Base-by-base conservation (phyloP, 1,139 yeast species). In the Kurtzmaniella quercitrusa region DNA sequence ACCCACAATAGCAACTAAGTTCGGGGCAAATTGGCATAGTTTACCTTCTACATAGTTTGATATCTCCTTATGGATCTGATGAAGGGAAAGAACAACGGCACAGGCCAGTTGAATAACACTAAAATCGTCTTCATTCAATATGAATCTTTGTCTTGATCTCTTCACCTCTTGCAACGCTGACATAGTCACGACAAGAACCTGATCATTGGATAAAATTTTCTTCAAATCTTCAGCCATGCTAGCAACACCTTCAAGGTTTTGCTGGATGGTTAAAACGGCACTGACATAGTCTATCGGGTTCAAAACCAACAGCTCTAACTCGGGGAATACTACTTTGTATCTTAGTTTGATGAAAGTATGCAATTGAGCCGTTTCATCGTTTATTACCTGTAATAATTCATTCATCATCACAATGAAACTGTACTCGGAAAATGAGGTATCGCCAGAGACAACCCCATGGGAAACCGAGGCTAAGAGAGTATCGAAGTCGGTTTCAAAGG, bases 21-120 rank as follows among this genome's bases (percentile, higher is more conserved):
- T 94, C 1, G 98, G 98, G 0, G 96, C 95, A 56, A 85, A 72
- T 14, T 60, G 58, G 4, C 75, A 64, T 31, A 88, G 70, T 51
- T 81, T 74, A 1, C 70, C 59, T 0, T 91, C 72, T 15, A 89
- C 81, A 52, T 77, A 85, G 1, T 58, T 49, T 0, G 82, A 72
- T 12, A 89, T 70, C 29, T 63, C 59, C 1, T 50, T 51, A 46
- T 77, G 68, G 0, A 80, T 65, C 0, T 60, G 63, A 41, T 74
- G 68, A 14, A 88, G 65, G 12, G 68, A 66, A 10, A 78, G 44
- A 1, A 85, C 57, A 7, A 78, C 56, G 9, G 68, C 65, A 51
- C 87, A 77, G 0, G 82, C 78, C 7, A 65, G 62, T 4, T 58
- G 27, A 1, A 86, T 60, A 9, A 60, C 59, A 1, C 55, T 53